Evolutionary conservation across 768 basidiomycete species (phyloP).

Genomic region (Sarcomyxa edulis): DNA sequence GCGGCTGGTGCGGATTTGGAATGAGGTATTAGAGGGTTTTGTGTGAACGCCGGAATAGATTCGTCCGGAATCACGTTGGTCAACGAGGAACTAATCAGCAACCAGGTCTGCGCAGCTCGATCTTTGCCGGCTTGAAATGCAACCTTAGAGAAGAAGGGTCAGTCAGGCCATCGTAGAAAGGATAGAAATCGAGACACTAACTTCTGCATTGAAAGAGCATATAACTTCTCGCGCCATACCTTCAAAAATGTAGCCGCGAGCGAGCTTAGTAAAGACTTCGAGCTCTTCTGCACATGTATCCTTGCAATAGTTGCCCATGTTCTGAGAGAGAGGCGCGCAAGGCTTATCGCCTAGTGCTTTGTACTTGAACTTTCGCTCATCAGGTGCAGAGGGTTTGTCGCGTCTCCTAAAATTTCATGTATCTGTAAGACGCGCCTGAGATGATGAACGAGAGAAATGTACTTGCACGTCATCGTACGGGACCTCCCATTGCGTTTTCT

Average conservation of each 20-base stretch:
- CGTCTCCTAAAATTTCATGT: slow-evolving; percentile 26
- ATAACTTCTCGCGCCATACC: slow-evolving; percentile 38
- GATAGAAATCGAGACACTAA: slow-evolving; percentile 11
- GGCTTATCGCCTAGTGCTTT: slow-evolving; percentile 61
- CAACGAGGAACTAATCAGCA: slow-evolving; percentile 54
- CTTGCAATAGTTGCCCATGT: slow-evolving; percentile 45
- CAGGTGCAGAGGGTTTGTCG: slow-evolving; percentile 24
- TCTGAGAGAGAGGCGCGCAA: slow-evolving; percentile 48
- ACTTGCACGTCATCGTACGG: slow-evolving; percentile 81
- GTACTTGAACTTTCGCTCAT: slow-evolving; percentile 27
- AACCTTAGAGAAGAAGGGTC: slow-evolving; percentile 27
- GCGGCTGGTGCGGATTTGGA: slow-evolving; percentile 39
- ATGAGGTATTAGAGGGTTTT: slow-evolving; percentile 16
- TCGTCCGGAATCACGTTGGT: slow-evolving; percentile 38
- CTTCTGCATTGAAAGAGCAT: slow-evolving; percentile 59
- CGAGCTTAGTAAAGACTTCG: slow-evolving; percentile 53
- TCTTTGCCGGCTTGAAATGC: slow-evolving; percentile 56
- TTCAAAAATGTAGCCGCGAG: slow-evolving; percentile 54
- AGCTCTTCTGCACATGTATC: slow-evolving; percentile 32
- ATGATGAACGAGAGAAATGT: background rate
- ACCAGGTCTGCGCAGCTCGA: slow-evolving; percentile 62
- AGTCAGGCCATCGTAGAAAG: slow-evolving; percentile 1
- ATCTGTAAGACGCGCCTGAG: slow-evolving; percentile 1
- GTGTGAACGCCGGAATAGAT: slow-evolving; percentile 10
- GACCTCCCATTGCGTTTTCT: slow-evolving; percentile 48